Base-by-base conservation (phyloP, 805 yeast species). In the Candida anglica region DNA sequence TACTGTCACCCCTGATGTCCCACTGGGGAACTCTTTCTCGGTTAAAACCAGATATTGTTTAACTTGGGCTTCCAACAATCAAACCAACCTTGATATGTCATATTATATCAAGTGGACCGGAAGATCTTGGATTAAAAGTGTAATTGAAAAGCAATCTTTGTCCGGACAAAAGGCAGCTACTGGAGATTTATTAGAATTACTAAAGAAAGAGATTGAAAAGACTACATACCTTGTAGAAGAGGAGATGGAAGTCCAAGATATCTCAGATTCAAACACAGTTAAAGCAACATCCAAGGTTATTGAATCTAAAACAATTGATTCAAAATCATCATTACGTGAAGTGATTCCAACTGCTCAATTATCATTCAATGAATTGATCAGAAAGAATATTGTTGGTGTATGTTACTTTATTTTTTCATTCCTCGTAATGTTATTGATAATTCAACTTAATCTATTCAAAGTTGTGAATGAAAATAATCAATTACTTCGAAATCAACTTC, bases 1-100 rank as follows among this genome's bases (percentile, higher is more conserved):
- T 2, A 77, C 91, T 0, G 66, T 63, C 26, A 89, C 98, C 0
- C 99, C 98, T 0, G 93, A 87, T 51, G 98, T 93, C 11, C 98
- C 99, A 0, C 83, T 89, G 48, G 99, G 99, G 4, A 72, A 72
- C 27, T 73, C 85, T 1, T 93, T 93, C 55, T 68, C 73, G 20
- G 88, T 88, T 2, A 71, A 77, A 41, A 86, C 96, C 0, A 69
- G 84, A 40, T 84, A 79, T 47, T 64, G 79, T 28, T 59, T 87
- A 36, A 69, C 81, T 3, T 93, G 98, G 98, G 87, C 70, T 0
- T 67, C 64, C 6, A 57, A 68, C 19, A 85, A 81, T 48, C 54
- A 63, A 16, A 81, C 95, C 4, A 62, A 67, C 30, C 46, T 93
- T 25, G 63, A 62, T 28, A 58, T 84, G n/a, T 73, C 88, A n/a